phyloP scores from a whole-genome alignment of 2,329 filamentous ascomycete species.

The Rhinocladiella mackenziei region DNA sequence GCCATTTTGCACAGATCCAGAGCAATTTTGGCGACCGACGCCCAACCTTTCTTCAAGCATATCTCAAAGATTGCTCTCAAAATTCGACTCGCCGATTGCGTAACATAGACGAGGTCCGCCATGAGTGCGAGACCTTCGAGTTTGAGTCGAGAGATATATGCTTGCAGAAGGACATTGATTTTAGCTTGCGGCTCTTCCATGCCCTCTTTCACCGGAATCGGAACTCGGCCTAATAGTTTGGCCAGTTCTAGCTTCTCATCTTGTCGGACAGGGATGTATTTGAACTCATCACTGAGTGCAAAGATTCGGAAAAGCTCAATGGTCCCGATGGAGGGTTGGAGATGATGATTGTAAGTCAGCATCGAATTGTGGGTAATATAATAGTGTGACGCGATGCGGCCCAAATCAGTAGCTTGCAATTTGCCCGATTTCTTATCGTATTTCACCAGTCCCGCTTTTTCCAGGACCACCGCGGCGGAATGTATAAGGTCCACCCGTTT shows the following conservation, averaged over 20 bases:
- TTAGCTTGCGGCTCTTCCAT: slow-evolving; percentile 96
- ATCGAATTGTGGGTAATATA: slow-evolving; percentile 97
- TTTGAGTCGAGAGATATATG: slow-evolving; percentile 91
- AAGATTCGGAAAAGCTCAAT: slow-evolving; percentile 98
- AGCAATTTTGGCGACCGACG: slow-evolving; percentile 84
- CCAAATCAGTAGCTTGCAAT: slow-evolving; percentile 86
- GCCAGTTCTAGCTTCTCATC: slow-evolving; percentile 96
- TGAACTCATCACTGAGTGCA: slow-evolving; percentile 94
- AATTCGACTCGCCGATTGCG: slow-evolving; percentile 94
- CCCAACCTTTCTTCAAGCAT: slow-evolving; percentile 93
- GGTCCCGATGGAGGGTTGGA: slow-evolving; percentile 85
- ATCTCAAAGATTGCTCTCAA: slow-evolving; percentile 95
- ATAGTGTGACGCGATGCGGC: slow-evolving; percentile 94
- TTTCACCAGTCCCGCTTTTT: slow-evolving; percentile 83
- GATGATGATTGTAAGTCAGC: slow-evolving; percentile 93
- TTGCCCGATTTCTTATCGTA: slow-evolving; percentile 92
- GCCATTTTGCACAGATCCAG: slow-evolving; percentile 98
- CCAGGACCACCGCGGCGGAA: slow-evolving; percentile 80
- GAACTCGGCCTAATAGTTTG: slow-evolving; percentile 82
- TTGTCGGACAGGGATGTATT: slow-evolving; percentile 95
- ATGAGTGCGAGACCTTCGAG: slow-evolving; percentile 91
- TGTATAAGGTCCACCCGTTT: slow-evolving; percentile 97
- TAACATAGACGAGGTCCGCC: slow-evolving; percentile 98
- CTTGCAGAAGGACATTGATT: slow-evolving; percentile 95
- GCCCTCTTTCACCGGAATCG: slow-evolving; percentile 94